These are phyloP conservation scores for Penicillium parvum DNA, from an alignment of 495 filamentous ascomycete genomes.

Conservation along the genomic window DNA sequence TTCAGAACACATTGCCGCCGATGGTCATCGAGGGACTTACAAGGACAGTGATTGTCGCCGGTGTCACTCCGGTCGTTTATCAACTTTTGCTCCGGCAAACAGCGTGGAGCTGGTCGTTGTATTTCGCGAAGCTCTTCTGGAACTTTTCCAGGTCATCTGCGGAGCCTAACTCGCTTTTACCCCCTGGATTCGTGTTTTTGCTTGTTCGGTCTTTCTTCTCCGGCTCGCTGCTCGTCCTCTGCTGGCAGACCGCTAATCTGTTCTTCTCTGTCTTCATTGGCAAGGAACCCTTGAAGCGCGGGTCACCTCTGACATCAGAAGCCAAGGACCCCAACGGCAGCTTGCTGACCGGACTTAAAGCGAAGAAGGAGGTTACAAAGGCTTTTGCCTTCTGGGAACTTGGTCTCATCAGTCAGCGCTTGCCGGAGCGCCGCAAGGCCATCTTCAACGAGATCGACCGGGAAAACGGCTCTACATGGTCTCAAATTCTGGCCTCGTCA, in stretches of 20 bases:
- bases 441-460: conserved; percentile 91
- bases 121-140: conserved; percentile 66
- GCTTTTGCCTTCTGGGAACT: conserved; percentile 92
- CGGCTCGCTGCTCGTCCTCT: conserved; percentile 59
- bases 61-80: conserved; percentile 53
- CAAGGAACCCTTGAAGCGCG: conserved; percentile 75
- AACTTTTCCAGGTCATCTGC: conserved; percentile 66
- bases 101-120: conserved; percentile 64
- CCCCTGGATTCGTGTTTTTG: conserved; percentile 53
- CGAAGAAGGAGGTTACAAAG: conserved; percentile 52
- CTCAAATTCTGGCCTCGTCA: conserved; percentile 66
- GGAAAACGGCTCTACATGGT: conserved; percentile 71
- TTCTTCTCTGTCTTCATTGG: conserved; percentile 75
- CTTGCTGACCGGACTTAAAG: conserved; percentile 75
- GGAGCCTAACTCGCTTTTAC: conserved; percentile 48
- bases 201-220: conserved; percentile 58
- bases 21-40: conserved; percentile 32
- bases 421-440: conserved; percentile 65
- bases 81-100: conserved; percentile 54
- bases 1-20: conserved; percentile 24
- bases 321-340: conserved; percentile 91
- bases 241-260: conserved; percentile 71
- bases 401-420: conserved; percentile 68
- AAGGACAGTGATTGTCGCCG: conserved; percentile 41
- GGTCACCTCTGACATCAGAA: conserved; percentile 74